These are phyloP conservation scores for Salix suchowensis DNA, from an alignment of 345 rosid genomes.

Conservation along the genomic window DNA sequence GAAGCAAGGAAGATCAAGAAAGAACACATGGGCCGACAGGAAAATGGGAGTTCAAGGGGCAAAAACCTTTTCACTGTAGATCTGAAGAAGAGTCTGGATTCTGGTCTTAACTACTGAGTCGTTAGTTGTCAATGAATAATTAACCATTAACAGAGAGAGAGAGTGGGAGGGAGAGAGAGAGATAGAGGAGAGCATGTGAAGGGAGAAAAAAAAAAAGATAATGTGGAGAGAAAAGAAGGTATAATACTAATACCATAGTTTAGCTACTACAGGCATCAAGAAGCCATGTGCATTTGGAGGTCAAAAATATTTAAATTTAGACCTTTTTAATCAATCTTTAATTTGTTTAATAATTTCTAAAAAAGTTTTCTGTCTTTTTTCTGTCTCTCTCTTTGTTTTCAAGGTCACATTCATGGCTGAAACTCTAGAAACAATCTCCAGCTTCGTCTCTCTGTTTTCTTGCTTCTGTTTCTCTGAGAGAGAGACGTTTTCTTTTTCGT, in stretches of 20 bases:
- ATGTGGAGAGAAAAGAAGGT: slow-evolving; percentile 26
- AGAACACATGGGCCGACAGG: neutral
- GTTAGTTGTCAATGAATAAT: slow-evolving; percentile 34
- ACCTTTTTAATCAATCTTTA: slow-evolving; percentile 7
- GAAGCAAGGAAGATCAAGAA: neutral
- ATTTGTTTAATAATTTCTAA: slow-evolving; percentile 10
- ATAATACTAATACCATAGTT: neutral
- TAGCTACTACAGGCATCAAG: slow-evolving; percentile 19
- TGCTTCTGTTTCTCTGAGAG: neutral
- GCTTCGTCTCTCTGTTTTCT: neutral
- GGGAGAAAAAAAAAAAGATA: slow-evolving; percentile 27
- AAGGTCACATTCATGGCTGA: slow-evolving; percentile 25
- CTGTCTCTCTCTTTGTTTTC: slow-evolving; percentile 9
- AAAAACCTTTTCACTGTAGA: slow-evolving; percentile 40
- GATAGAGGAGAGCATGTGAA: slow-evolving; percentile 43
- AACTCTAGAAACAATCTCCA: neutral
- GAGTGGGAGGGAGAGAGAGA: slow-evolving; percentile 18
- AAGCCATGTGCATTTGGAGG: slow-evolving; percentile 67
- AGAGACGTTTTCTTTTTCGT: neutral
- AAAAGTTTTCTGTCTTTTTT: neutral
- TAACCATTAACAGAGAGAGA: neutral
- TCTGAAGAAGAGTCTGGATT: slow-evolving; percentile 29
- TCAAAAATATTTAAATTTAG: slow-evolving; percentile 34
- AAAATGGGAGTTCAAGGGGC: slow-evolving; percentile 1
- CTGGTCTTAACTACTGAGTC: slow-evolving; percentile 32